Evolutionary conservation across 202 grass and related monocot species (phyloP).

Genomic region (Carex arenaria): DNA sequence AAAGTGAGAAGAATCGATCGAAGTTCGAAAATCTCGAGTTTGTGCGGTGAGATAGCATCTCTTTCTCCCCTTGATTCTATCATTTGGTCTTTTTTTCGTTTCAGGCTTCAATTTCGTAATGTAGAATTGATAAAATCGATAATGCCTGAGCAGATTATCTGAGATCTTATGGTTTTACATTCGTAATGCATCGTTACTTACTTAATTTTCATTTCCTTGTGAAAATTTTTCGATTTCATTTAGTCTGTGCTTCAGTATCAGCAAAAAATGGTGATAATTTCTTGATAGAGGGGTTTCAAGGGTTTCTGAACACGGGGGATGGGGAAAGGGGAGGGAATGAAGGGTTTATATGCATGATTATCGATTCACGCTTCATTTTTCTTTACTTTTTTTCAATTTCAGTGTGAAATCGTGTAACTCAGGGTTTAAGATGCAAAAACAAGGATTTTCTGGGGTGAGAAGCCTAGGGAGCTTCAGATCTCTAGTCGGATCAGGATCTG

Average conservation of each 20-base stretch:
- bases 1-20: not conserved
- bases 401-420: not conserved
- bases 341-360: not conserved
- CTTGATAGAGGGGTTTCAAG: not conserved
- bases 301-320: not conserved
- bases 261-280: not conserved
- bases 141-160: not conserved
- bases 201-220: not conserved
- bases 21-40: not conserved
- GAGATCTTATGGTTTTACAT: not conserved
- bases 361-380: not conserved
- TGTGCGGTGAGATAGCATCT: not conserved
- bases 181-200: not conserved
- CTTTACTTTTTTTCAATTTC: not conserved
- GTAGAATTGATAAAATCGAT: not conserved
- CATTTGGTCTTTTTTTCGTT: not conserved
- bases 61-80: not conserved
- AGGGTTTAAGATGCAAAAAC: constrained; percentile 60
- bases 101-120: not conserved
- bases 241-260: not conserved
- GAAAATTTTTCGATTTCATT: not conserved
- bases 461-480: constrained; percentile 61
- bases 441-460: constrained; percentile 42
- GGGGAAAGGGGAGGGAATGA: not conserved
- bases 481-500: constrained; percentile 44